A percentile compares a stretch with the other conserved stretches of the same genome.
These are phyloP conservation scores for Arctostaphylos glauca DNA, from an alignment of 148 eudicot genomes.

Conservation along the genomic window DNA sequence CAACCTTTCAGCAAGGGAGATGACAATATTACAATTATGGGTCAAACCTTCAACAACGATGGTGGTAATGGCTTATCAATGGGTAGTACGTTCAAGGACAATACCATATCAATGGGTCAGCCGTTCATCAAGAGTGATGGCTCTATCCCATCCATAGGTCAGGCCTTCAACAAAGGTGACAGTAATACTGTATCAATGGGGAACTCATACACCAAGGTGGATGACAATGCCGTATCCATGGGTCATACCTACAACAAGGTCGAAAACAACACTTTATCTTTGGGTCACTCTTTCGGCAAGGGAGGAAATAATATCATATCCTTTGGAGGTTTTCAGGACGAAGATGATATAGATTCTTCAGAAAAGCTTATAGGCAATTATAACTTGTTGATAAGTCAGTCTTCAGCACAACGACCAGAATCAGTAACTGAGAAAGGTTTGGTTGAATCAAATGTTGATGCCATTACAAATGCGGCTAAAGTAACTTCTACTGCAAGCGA, in stretches of 20 bases:
- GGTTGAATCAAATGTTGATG: conserved; percentile 33
- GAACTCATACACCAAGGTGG: neutral
- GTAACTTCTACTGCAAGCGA: conserved; percentile 25
- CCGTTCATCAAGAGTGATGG: conserved; percentile 12
- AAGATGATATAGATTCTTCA: conserved; percentile 36
- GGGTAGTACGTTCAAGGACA: conserved; percentile 17
- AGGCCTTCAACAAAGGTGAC: conserved; percentile 19
- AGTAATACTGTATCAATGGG: conserved; percentile 41
- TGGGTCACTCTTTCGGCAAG: conserved; percentile 41
- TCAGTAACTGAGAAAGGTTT: conserved; percentile 25
- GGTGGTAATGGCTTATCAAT: conserved; percentile 18
- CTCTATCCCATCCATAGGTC: conserved; percentile 15
- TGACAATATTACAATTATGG: conserved; percentile 14
- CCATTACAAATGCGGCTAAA: conserved; percentile 28
- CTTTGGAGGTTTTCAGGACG: conserved; percentile 50
- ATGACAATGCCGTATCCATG: conserved; percentile 25
- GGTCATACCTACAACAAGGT: conserved; percentile 28
- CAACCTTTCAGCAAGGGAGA: conserved; percentile 14
- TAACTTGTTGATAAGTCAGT: conserved; percentile 38
- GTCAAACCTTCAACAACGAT: conserved; percentile 22
- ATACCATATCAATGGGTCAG: conserved; percentile 14
- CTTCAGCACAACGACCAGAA: conserved; percentile 35
- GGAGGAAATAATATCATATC: conserved; percentile 58
- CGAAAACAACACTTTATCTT: conserved; percentile 27
- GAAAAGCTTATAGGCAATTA: conserved; percentile 29